phyloP scores from a whole-genome alignment of 2,329 filamentous ascomycete genomes.

The Fusarium torulosum region DNA sequence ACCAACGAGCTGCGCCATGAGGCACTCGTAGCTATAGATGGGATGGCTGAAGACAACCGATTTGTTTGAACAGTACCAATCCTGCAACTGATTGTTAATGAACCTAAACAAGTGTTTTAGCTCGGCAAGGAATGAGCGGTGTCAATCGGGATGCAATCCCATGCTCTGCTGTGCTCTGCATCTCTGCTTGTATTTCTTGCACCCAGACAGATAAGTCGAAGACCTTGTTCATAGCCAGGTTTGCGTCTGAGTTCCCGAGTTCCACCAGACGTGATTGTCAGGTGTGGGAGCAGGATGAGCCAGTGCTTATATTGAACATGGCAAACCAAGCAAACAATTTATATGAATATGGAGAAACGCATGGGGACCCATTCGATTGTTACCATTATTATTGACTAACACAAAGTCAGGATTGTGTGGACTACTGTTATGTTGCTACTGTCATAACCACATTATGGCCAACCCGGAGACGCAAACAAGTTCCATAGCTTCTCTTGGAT shows the following conservation, averaged over 20 bases:
- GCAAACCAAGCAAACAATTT: slow-evolving; percentile 26
- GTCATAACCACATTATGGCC: slow-evolving; percentile 1
- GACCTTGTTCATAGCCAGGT: slow-evolving; percentile 23
- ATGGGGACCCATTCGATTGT: neutral
- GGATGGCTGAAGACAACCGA: slow-evolving; percentile 13
- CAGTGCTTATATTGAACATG: slow-evolving; percentile 24
- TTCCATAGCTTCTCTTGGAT: slow-evolving; percentile 5
- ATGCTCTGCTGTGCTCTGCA: slow-evolving; percentile 24
- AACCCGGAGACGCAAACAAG: slow-evolving; percentile 15
- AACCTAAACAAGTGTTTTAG: slow-evolving; percentile 30
- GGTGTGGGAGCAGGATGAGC: slow-evolving; percentile 19
- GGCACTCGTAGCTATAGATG: slow-evolving; percentile 3
- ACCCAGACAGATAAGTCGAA: slow-evolving; percentile 28
- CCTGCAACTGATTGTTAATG: slow-evolving; percentile 1
- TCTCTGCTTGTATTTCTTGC: slow-evolving; percentile 25
- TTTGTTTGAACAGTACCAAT: slow-evolving; percentile 15
- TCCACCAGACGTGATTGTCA: slow-evolving; percentile 34
- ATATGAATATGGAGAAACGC: neutral
- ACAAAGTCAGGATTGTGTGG: neutral
- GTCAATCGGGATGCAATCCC: slow-evolving; percentile 26
- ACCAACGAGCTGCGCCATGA: neutral
- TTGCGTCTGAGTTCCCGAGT: slow-evolving; percentile 26
- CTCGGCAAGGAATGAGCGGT: slow-evolving; percentile 33
- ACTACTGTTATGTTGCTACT: neutral
- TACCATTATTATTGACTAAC: slow-evolving; percentile 19